These are phyloP conservation scores for Aureobasidium lini DNA, from an alignment of 2,329 filamentous ascomycete genomes.

Conservation along the genomic window DNA sequence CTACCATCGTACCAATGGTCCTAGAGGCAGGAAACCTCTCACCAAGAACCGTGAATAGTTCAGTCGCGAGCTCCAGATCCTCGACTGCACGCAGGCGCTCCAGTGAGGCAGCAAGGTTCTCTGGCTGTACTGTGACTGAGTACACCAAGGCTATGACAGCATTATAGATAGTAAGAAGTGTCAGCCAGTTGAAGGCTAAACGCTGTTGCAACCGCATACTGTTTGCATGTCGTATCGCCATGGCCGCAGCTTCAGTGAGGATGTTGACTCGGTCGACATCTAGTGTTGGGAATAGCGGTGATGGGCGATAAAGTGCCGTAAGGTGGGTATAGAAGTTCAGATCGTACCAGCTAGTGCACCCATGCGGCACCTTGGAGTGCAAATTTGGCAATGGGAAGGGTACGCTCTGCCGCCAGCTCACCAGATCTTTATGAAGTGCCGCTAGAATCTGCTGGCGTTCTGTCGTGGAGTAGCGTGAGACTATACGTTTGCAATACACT, in stretches of 20 bases:
- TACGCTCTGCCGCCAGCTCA: constrained; percentile 35
- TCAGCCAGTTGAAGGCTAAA: constrained; percentile 38
- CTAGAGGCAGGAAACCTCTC: constrained; percentile 15
- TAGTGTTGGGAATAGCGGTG: constrained; percentile 34
- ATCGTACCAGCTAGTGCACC: constrained; percentile 40
- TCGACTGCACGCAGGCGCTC: constrained; percentile 16
- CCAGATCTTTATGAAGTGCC: constrained; percentile 34
- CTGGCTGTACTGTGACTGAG: constrained; percentile 34
- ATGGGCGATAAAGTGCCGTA: constrained; percentile 39
- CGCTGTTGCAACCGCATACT: constrained; percentile 33
- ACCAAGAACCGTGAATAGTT: constrained; percentile 14
- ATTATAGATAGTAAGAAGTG: constrained; percentile 37
- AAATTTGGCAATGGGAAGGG: constrained; percentile 21
- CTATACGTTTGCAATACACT: constrained; percentile 31
- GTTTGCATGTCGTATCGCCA: constrained; percentile 37
- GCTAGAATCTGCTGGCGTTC: constrained; percentile 22
- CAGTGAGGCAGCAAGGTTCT: constrained; percentile 18
- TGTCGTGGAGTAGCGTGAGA: not conserved
- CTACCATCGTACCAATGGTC: constrained; percentile 1
- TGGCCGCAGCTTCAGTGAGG: constrained; percentile 34
- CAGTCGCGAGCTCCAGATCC: constrained; percentile 16
- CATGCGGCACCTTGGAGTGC: constrained; percentile 32
- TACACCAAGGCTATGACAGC: constrained; percentile 38
- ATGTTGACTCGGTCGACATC: constrained; percentile 31
- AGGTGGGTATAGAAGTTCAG: constrained; percentile 43